These are phyloP conservation scores for Santalum album DNA, from an alignment of 164 flowering plant species.

Conservation along the genomic window DNA sequence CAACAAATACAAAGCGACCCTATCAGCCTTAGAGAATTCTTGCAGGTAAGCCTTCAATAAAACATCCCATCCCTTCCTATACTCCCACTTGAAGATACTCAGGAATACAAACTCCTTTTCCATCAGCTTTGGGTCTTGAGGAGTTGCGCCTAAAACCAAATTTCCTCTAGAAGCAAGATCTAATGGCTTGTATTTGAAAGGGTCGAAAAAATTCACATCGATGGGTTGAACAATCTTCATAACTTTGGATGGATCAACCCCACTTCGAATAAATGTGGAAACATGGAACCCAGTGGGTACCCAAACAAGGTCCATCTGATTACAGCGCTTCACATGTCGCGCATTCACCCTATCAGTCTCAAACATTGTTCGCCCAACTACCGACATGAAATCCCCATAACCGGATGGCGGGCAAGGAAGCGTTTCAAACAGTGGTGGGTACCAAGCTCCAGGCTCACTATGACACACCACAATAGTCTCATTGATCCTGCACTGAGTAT, in stretches of 20 bases:
- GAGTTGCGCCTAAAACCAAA: constrained; percentile 29
- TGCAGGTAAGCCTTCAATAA: constrained; percentile 53
- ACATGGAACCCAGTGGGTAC: constrained; percentile 82
- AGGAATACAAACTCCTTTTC: constrained; percentile 45
- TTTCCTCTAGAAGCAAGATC: constrained; percentile 24
- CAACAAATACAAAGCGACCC: constrained; percentile 44
- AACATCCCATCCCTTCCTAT: constrained; percentile 82
- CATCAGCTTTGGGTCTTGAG: background rate
- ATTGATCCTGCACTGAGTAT: constrained; percentile 35
- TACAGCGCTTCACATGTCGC: constrained; percentile 53
- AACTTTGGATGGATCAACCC: constrained; percentile 62
- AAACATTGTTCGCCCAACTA: constrained; percentile 78
- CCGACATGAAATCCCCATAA: constrained; percentile 32
- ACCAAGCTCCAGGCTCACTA: constrained; percentile 89
- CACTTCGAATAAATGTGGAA: constrained; percentile 45
- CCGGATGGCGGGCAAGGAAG: constrained; percentile 63
- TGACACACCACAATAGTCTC: constrained; percentile 68
- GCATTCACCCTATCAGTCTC: constrained; percentile 59
- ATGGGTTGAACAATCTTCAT: constrained; percentile 64
- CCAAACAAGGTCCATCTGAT: constrained; percentile 63
- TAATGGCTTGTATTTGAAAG: constrained; percentile 36
- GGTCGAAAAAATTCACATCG: constrained; percentile 62
- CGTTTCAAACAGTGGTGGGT: constrained; percentile 66
- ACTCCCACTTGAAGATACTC: constrained; percentile 81
- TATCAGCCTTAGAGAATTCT: constrained; percentile 48